A percentile compares a stretch with the other conserved stretches of the same genome.
These are phyloP conservation scores for Crithidia thermophila DNA, from an alignment of 208 protist species.

Conservation along the genomic window DNA sequence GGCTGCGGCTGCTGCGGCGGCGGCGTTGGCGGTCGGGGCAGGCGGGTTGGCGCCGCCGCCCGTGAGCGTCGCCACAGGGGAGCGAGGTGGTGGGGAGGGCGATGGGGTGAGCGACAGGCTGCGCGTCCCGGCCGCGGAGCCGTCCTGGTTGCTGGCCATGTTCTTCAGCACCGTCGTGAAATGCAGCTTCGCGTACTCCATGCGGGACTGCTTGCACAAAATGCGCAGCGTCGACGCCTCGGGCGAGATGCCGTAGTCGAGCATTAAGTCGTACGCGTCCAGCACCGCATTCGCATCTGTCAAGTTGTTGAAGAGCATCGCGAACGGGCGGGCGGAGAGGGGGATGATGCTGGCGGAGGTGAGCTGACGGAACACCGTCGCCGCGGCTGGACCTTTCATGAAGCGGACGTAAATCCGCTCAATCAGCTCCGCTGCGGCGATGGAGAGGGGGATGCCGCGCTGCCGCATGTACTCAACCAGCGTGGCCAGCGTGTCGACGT, in stretches of 20 bases:
- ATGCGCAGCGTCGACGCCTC: conserved; percentile 80
- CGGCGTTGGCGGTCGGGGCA: background rate
- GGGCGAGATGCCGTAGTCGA: conserved; percentile 84
- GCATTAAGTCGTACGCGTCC: conserved; percentile 89
- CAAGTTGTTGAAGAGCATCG: conserved; percentile 84
- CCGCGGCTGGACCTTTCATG: conserved; percentile 74
- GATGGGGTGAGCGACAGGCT: conserved; percentile 18
- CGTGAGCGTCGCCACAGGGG: conserved; percentile 6
- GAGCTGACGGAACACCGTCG: conserved; percentile 64
- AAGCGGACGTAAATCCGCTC: conserved; percentile 70
- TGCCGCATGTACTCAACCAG: conserved; percentile 51
- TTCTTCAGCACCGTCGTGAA: conserved; percentile 55
- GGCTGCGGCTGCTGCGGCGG: conserved; percentile 7
- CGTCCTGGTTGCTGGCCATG: conserved; percentile 11
- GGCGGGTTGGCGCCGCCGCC: background rate
- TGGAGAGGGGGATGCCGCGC: conserved; percentile 48
- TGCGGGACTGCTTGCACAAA: conserved; percentile 77
- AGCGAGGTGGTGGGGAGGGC: conserved; percentile 21
- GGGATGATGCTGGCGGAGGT: conserved; percentile 62
- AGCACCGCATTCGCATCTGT: conserved; percentile 47
- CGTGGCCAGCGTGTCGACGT: conserved; percentile 38
- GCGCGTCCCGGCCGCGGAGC: background rate
- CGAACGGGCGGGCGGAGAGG: conserved; percentile 76
- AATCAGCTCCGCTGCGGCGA: conserved; percentile 46
- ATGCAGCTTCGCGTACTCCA: conserved; percentile 68